Base-by-base conservation (phyloP, 2,329 filamentous ascomycete species). In the Colletotrichum viniferum region DNA sequence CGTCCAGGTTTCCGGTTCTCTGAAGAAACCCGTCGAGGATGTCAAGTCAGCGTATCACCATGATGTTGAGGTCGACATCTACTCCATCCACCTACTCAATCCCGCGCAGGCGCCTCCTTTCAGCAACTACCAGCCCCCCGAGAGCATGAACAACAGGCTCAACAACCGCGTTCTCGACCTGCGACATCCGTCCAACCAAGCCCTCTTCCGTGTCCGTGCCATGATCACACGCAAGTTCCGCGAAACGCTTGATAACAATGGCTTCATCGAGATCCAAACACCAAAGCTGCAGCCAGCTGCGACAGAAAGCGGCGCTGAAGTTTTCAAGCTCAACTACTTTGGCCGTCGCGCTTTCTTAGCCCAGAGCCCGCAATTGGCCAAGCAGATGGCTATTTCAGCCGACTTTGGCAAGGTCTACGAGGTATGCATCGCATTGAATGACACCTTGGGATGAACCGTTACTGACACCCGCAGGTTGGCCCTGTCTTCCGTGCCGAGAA, bases 401-500 rank as follows among this genome's bases (percentile, higher is more conserved):
- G 96, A 98, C 82, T 97, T 98, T 82, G 93, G 94, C 73, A 92
- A 93, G 66, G 96, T 98, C 8, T 98, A 96, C 81, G 96, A 98
- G 79, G 82, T 88, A 71, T 82, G 86, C 43, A 21, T 1, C 28
- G n/a, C 34, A 7, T 24, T 36, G 14, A 34, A 18, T 32, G 32
- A 24, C 18, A 18, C 12, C 1, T 12, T 16, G 3, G 36, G 10
- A 14, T 38, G 52, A 56, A 65, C 48, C 67, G 12, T 4, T 21
- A 24, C 64, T 73, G 36, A 52, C 58, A 18, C 21, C 36, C 3
- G 13, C 26, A 83, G 82, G 93, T 97, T 78, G 95, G 95, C 18
- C 93, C 95, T 3, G 96, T 98, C 8, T 98, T 98, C 89, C 92
- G 96, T 79, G 96, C 96, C 1, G 96, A 98, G 83, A 97, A 98